Base-by-base conservation (phyloP, 441 rosid species). In the Macaranga tanarius region DNA sequence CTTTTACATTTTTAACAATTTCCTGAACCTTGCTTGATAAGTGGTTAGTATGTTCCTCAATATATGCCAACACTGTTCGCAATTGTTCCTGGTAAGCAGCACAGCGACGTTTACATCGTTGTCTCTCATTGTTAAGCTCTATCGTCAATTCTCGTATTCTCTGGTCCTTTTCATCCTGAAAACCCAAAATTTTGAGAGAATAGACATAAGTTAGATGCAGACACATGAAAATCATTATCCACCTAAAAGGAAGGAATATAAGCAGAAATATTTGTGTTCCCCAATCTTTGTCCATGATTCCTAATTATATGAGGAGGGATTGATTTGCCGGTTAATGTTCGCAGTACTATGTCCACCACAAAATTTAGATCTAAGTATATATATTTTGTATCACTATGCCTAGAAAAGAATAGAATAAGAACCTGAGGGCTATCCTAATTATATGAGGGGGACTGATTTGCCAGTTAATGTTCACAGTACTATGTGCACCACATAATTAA, bases 151-250 rank as follows among this genome's bases (percentile, higher is more conserved):
- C 87, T 65, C 73, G 79, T 69, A 86, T 86, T 77, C 84, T 82
- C 77, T 44, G 75, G 65, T 86, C 89, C 82, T 86, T 86, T 75
- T 82, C 89, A 77, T 79, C 85, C 87, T 86, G 75, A 17, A 66
- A 38, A 63, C 13, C n/a, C 38, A 71, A 47, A 28, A 65, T 50
- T 54, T 73, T 38, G 20, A 50, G 6, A n/a, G 22, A 10, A 13
- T 26, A 19, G 22, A 12, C 19, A 2, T 1, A 48, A 52, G 19
- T 59, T 7, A 45, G 13, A 19, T 19, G 56, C n/a, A 42, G 17
- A 52, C 0, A 20, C 38, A 69, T 56, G 62, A 23, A 1, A 44
- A 56, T n/a, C 55, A 47, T 48, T 50, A 51, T 59, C 10, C 28
- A 68, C 15, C 73, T 44, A 17, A 2, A 57, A 51, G 11, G 1